These are phyloP conservation scores for Selaginella tamariscina DNA, from an alignment of 75 land plant species.

Conservation along the genomic window DNA sequence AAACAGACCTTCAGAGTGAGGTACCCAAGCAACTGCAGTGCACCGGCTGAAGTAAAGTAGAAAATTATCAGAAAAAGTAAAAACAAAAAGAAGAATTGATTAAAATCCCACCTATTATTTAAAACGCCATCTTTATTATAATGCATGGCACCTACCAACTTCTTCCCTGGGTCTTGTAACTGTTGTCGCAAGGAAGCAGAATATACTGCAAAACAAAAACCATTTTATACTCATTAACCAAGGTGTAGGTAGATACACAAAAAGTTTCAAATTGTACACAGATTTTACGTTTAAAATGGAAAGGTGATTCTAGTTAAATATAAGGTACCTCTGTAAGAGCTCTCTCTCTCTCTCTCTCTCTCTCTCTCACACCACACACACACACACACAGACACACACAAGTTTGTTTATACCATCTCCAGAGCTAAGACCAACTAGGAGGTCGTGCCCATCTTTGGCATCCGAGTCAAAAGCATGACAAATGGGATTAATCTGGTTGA, in stretches of 20 bases:
- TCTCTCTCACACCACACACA: too few species aligned
- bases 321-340: too few species aligned
- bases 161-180: constrained; percentile 93
- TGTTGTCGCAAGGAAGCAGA: constrained; percentile 83
- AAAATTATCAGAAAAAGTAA: background rate
- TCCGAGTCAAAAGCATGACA: constrained; percentile 88
- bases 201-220: constrained; percentile 42
- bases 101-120: constrained; percentile 46
- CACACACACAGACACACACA: too few species aligned
- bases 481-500: constrained; percentile 61
- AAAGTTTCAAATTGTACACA: too few species aligned
- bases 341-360: too few species aligned
- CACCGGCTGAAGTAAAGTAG: constrained; percentile 54
- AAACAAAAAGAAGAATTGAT: constrained; percentile 8
- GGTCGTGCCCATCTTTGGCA: constrained; percentile 90
- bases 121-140: constrained; percentile 90
- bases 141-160: constrained; percentile 88
- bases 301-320: too few species aligned
- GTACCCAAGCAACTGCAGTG: constrained; percentile 81
- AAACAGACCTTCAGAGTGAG: constrained; percentile 74
- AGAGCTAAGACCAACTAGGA: constrained; percentile 72
- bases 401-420: constrained; percentile 98
- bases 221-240: too few species aligned
- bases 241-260: too few species aligned
- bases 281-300: too few species aligned